Evolutionary conservation across 306 rosid species (phyloP).

Genomic region (Vigna nakashimae): DNA sequence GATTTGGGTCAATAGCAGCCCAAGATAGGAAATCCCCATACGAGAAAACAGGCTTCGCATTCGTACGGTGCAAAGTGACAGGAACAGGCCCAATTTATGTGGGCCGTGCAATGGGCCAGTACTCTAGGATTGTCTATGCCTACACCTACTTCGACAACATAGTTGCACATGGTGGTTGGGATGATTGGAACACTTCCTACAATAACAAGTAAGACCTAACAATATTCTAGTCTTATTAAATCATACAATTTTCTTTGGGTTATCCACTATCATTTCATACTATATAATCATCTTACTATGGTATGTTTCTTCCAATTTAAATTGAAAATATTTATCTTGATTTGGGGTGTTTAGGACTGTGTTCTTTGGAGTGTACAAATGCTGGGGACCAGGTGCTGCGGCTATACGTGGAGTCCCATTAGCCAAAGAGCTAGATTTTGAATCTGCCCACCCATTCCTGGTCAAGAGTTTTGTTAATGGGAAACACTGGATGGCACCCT

Average conservation of each 20-base stretch:
- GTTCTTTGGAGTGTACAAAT: constrained; percentile 68
- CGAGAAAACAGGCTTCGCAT: constrained; percentile 78
- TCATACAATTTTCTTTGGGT: background rate
- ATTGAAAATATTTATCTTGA: background rate
- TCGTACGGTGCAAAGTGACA: constrained; percentile 64
- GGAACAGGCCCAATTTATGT: constrained; percentile 72
- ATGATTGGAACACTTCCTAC: constrained; percentile 58
- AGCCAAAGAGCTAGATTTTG: constrained; percentile 66
- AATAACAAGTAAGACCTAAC: constrained; percentile 50
- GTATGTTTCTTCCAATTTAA: background rate
- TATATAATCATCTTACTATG: background rate
- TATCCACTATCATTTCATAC: background rate
- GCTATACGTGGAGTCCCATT: constrained; percentile 50
- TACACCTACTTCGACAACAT: constrained; percentile 68
- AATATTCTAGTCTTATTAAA: background rate
- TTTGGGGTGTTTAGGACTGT: constrained; percentile 53
- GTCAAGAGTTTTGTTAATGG: constrained; percentile 77
- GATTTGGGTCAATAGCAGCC: constrained; percentile 84
- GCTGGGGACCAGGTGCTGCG: constrained; percentile 75
- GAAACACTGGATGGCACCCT: constrained; percentile 77
- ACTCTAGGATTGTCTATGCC: constrained; percentile 71
- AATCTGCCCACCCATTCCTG: constrained; percentile 67
- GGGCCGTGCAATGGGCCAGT: constrained; percentile 79
- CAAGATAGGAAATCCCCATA: constrained; percentile 57
- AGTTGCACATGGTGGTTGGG: constrained; percentile 77